phyloP scores from a whole-genome alignment of 352 stramenopile species.

The Phytophthora sojae region DNA sequence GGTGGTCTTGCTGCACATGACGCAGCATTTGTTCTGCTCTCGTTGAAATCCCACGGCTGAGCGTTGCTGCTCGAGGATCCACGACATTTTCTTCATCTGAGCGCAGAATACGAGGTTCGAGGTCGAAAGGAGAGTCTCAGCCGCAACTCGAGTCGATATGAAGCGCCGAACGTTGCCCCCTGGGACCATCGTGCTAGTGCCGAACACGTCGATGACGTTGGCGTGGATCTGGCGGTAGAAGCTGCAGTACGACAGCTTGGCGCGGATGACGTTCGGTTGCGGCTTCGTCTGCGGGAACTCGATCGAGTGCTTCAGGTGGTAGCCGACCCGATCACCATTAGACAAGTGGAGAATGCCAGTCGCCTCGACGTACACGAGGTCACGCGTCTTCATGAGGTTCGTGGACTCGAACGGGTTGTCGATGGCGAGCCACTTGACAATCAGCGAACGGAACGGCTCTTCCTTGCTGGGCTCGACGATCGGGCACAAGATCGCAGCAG shows the following conservation, averaged over 20 bases:
- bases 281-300: conserved; percentile 21
- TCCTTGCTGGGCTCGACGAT: conserved; percentile 29
- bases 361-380: conserved; percentile 51
- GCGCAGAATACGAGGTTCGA: conserved; percentile 31
- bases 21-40: background rate
- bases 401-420: conserved; percentile 36
- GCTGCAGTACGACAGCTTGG: conserved; percentile 46
- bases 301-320: conserved; percentile 27
- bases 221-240: conserved; percentile 57
- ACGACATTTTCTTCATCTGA: conserved; percentile 43
- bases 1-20: conserved; percentile 20
- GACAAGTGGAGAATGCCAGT: conserved; percentile 21
- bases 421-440: conserved; percentile 45
- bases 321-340: conserved; percentile 37
- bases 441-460: conserved; percentile 32
- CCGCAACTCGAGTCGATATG: background rate
- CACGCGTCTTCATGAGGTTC: conserved; percentile 39
- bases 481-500: conserved; percentile 33
- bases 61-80: conserved; percentile 1
- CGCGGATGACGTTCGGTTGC: conserved; percentile 47
- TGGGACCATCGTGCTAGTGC: conserved; percentile 31
- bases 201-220: conserved; percentile 51
- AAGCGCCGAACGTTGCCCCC: conserved; percentile 7
- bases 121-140: conserved; percentile 5
- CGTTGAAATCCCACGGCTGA: conserved; percentile 21